Evolutionary conservation across 164 flowering plant species (phyloP).

Genomic region (Vitis rotundifolia): DNA sequence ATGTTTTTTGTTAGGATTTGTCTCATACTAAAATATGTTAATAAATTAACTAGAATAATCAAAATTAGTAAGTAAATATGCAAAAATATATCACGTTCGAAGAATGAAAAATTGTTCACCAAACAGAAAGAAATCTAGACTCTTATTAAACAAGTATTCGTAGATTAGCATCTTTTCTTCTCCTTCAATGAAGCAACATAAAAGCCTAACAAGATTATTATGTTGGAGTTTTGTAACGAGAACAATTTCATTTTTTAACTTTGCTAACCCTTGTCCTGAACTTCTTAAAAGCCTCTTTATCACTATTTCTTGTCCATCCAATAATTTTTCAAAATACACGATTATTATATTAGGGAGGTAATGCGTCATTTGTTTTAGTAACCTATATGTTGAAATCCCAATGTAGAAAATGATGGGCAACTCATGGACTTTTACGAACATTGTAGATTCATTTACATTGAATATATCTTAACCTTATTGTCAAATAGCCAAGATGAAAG

Average conservation of each 20-base stretch:
- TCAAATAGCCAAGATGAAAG: too few species aligned
- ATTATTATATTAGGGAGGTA: too few species aligned
- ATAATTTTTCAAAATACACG: accelerated
- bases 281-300: too few species aligned
- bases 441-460: too few species aligned
- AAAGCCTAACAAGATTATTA: conserved; percentile 30
- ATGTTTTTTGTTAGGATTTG: conserved; percentile 22
- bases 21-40: neutral
- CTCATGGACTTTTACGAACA: too few species aligned
- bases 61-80: neutral
- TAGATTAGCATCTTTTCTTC: conserved; percentile 28
- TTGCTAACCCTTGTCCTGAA: conserved; percentile 33
- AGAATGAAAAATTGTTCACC: conserved; percentile 11
- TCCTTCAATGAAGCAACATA: conserved; percentile 28
- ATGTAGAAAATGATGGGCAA: too few species aligned
- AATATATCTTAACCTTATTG: too few species aligned
- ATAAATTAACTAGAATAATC: neutral
- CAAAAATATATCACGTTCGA: neutral
- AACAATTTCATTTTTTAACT: conserved; percentile 31
- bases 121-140: conserved; percentile 31
- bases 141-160: conserved; percentile 32
- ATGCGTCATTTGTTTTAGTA: too few species aligned
- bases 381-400: too few species aligned
- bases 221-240: conserved; percentile 38
- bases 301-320: too few species aligned